Evolutionary conservation across 805 yeast species (phyloP), one percentile per base, ranked within the genome.

Genomic region (Saccharomyces paradoxus): DNA sequence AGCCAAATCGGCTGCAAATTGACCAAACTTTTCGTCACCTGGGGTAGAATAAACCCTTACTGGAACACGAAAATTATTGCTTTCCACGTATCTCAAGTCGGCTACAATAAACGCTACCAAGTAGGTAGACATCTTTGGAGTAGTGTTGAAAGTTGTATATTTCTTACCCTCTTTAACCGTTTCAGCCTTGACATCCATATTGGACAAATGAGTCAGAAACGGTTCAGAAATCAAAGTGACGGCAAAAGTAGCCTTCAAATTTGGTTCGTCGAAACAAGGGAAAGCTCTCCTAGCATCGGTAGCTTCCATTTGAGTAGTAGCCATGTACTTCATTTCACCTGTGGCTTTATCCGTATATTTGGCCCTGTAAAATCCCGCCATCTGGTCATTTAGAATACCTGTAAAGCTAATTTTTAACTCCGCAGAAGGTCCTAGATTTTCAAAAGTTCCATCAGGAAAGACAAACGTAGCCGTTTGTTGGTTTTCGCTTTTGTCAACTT

Each of bases 281-380:
- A 86, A 86, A 5, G 90, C 89, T 55, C 86, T 77, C 62, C 90
- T 81, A 65, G 88, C 84, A 71, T 84, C 90, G 32, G 89, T 83
- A 37, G 90, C 83, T 72, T 85, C 89, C 81, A 85, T 81, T 55
- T 67, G 69, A 21, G 71, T 65, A 10, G 69, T 63, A 29, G 66
- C 60, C 68, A 64, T 65, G 41, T 60, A 59, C 53, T 59, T 64
- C 6, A 58, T 57, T 51, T 61, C 63, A 29, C 63, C 66, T 14
- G 66, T 61, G 3, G n/a, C 68, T 57, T 74, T 79, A 62, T 80
- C 82, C 52, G 64, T 69, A 71, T 83, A 83, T 31, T 81, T 74
- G 13, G 87, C 81, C 62, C 87, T 77, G 74, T 85, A 85, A 71
- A 85, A 85, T 8, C 90, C 90, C 50, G 86, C 84, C 86, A 85